Evolutionary conservation across 371 early-diverging fungal species (phyloP), one percentile per base, ranked within the genome.

Genomic region (Thermomucor indicae-seudaticae): DNA sequence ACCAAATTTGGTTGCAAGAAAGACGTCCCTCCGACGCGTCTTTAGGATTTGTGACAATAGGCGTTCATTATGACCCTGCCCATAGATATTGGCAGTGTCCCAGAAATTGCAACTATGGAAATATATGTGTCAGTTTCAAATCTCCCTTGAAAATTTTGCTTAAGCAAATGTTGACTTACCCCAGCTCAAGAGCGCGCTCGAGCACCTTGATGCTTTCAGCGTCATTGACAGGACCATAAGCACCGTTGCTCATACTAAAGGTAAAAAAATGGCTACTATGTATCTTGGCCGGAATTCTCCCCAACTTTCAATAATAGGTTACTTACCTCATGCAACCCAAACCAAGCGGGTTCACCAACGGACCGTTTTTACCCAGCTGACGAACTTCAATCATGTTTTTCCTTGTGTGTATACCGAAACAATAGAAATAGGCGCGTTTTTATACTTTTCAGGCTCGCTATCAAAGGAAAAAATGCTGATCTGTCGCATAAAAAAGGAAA

Each of bases 1-100:
- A 4, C 53, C 70, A 55, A 69, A 67, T 55, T 79, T 79, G 29
- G 76, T 79, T 47, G 62, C 58, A 6, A 74, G 12, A 46, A 79
- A 75, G 40, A 79, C 65, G 47, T 73, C 60, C 30, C 49, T 49
- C 16, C 73, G 70, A 14, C 61, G 48, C 10, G 49, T 48, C 42
- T 67, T 67, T 41, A 72, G 60, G 8, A 66, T 52, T 29, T 62
- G 58, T 42, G 59, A 57, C 25, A 72, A 11, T 12, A 74, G 58
- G 6, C 56, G 30, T 46, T 74, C 79, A 51, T 74, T 78, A 20
- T 53, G 43, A 32, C 60, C 62, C 6, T 41, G 28, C 2, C 57
- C 62, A 30, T 62, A 57, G 24, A 62, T 47, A 39, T 62, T 52
- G 29, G 67, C 47, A 1, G 67, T 66, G 40, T 66, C 67, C 59